Evolutionary conservation across 257 asterid species (phyloP), one percentile per base, ranked within the genome.

Genomic region (Solanum paucissectum): DNA sequence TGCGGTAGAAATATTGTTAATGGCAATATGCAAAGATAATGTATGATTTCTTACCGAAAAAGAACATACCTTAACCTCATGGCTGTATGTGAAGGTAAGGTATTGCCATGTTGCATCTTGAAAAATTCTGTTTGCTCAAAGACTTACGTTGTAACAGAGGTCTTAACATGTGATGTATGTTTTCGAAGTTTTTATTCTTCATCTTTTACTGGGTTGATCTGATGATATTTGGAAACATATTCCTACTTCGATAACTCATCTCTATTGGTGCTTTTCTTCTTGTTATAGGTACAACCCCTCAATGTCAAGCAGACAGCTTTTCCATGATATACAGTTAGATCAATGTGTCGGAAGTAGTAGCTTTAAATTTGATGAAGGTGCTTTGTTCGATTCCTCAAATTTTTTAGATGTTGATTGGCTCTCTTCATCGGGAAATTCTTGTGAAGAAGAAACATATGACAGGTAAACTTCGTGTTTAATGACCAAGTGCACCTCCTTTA

Each of bases 351-450:
- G 90, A 62, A 91, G 87, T 34, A 92, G 94, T 42, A 42, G 84
- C 40, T 16, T 44, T 44, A 44, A 79, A 44, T 44, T 79, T 79
- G 66, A 79, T 9, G 84, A 79, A 32, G 62, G 84, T 79, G 66
- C 84, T 86, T 79, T 79, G 84, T 90, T 94, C 29, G 91, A 91
- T 88, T 94, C 93, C 82, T 95, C 99, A 40, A 97, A 95, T 91
- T 95, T 95, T 92, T 90, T 95, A 40, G 94, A 94, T 83, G 89
- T 92, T 36, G 99, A 95, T 81, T 92, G 96, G 96, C 92, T 97
- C 85, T 95, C 99, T 88, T 94, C 98, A 29, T 95, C 98, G 37
- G 98, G 95, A 36, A 94, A 94, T 89, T 97, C 99, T 6, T 92
- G 95, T 64, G 99, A 94, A 88, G 99, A 95, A 60, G 98, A 96